Conservation (phyloP, 768 basidiomycete genomes). For the Auriculariales sp. region DNA sequence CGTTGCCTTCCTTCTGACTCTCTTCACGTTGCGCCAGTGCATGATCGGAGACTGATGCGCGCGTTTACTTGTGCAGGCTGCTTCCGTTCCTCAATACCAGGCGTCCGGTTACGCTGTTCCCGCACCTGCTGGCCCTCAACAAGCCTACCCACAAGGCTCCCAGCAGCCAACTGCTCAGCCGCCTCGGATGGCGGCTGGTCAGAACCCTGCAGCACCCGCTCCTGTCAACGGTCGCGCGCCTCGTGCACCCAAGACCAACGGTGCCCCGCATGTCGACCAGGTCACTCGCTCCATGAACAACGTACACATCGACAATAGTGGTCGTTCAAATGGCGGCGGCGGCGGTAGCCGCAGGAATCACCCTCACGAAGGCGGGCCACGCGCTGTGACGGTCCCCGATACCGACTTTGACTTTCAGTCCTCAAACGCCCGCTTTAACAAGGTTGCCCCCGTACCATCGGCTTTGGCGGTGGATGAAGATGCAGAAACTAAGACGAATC, state of each 20-base stretch:
- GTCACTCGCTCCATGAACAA: no score
- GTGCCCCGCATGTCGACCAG: no score
- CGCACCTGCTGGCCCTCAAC: no score
- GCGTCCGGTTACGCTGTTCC: no score
- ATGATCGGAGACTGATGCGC: constrained; percentile 5
- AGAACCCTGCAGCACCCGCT: no score
- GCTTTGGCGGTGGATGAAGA: constrained; percentile 12
- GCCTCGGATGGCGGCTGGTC: no score
- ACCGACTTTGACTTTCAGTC: constrained; percentile 75
- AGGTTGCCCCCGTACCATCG: constrained; percentile 34
- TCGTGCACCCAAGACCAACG: no score
- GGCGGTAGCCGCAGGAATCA: constrained; percentile 24
- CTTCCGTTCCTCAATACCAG: no score
- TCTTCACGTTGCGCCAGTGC: constrained; percentile 3
- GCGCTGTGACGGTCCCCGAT: constrained; percentile 41
- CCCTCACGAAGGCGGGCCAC: constrained; percentile 14
- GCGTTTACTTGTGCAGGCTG: constrained; percentile 23
- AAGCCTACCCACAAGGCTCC: no score
- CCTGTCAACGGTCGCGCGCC: no score
- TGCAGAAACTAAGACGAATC: constrained; percentile 12
- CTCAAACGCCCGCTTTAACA: constrained; percentile 72
- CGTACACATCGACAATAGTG: no score
- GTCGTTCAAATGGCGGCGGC: no score
- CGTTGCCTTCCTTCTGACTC: constrained; percentile 49
- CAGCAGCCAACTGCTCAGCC: constrained; percentile 7